Evolutionary conservation across 75 land plant species (phyloP), one percentile per base, ranked within the genome.

Genomic region (Sequoia sempervirens): DNA sequence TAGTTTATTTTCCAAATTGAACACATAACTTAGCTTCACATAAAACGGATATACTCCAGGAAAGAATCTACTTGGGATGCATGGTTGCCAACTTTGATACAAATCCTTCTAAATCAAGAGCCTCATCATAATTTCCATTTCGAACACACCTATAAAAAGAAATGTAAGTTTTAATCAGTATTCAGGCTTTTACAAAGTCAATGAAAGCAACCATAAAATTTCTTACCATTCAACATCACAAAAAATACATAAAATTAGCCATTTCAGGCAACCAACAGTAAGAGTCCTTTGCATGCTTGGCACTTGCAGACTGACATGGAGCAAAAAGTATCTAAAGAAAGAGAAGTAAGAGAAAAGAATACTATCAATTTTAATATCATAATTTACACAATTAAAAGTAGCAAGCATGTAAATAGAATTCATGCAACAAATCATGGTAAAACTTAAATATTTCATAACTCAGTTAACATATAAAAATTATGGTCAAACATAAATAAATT

Each of bases 61-160:
- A 78, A 78, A 41, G 64, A 80, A 30, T 40, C 84, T 83, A 96
- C 99, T 95, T 93, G 58, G 96, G 85, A 90, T 97, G 99, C 92
- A 96, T 90, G 64, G 95, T 93, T 70, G 99, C 92, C 81, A 97
- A 86, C 90, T 93, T 97, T 40, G 84, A 85, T 50, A 97, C 99
- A 89, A 89, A 97, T 13, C 98, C 95, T 90, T 97, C 99, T 54
- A 97, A 94, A 87, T 97, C 99, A 87, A 97, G 96, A 81, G 99
- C 98, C 88, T 97, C 99, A 86, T 97, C 99, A 89, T 96, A 97
- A 87, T 97, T 97, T 80, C 98, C 99, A 89, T 97, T 97, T 81
- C 98, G 85, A 50, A 97, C 93, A 89, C 99, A 97, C 80, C 99
- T 97, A 93, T 83, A 89, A 58, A 86, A 81, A n/a, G 83, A 58